Base-by-base conservation (phyloP, 306 rosid species). In the Dalbergia oliveri region DNA sequence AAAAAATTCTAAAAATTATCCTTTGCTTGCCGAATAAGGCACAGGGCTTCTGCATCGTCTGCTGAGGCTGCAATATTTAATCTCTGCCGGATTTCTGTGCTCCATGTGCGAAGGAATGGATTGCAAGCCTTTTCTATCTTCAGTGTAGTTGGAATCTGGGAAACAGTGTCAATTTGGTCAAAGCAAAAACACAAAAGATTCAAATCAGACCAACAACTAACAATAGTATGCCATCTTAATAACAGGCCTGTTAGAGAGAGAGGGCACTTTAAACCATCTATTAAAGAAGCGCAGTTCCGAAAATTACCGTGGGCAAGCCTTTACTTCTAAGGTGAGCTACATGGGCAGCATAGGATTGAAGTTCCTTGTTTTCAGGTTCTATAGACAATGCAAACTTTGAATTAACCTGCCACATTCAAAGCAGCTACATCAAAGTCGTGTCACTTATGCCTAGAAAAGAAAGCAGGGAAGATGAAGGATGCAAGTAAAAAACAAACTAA, bases 51-150 rank as follows among this genome's bases (percentile, higher is more conserved):
- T 13, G 92, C 96, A 51, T 95, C 96, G 75, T 89, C 84, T 34
- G 90, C 96, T 5, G 94, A 57, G 56, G 53, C 77, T 0, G 91
- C 81, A 76, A 93, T 90, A 16, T 87, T 89, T 81, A 95, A 78
- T 4, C 83, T 86, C 60, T 50, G 90, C 50, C 98, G 92, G 66
- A 95, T 93, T 79, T 93, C 90, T 10, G 47, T 23, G 74, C 98
- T 93, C 45, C 84, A 74, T 9, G 88, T 81, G 23, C 99, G 99
- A 81, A 95, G 97, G 84, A 95, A 95, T 5, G 99, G 99, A 82
- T 93, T 95, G 88, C 99, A 95, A 45, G 94, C 84, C 86, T 93
- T 93, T 85, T 95, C 99, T 75, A 75, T 58, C 88, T 90, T 91
- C 41, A 93, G 69, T 9, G 89, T 87, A 41, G 97, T 84, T 69